phyloP scores from a whole-genome alignment of 768 basidiomycete genomes.

The Rhizopogon vesiculosus region DNA sequence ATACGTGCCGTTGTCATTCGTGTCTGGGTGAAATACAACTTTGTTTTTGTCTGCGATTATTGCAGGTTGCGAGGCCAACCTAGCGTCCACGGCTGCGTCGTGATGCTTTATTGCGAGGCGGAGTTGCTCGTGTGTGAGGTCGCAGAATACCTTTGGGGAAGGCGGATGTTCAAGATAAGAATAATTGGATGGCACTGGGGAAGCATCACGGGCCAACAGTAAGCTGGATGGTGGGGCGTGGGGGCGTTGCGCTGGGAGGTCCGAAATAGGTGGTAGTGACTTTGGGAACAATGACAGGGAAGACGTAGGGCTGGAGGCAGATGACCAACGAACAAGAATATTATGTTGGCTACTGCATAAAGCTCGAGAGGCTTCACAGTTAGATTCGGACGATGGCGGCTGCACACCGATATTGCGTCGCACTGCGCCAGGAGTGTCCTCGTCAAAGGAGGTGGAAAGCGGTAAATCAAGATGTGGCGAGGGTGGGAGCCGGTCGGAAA shows the following conservation, averaged over 20 bases:
- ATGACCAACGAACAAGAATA: not conserved
- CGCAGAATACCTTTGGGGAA: not conserved
- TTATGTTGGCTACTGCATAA: not conserved
- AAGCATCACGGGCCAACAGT: not conserved
- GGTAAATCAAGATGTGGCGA: not conserved
- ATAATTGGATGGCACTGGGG: too few relatives aligned
- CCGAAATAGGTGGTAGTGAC: not conserved
- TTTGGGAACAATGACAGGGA: not conserved
- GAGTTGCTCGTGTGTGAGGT: not conserved
- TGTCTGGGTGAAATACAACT: conserved; percentile 12
- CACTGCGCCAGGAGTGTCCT: not conserved
- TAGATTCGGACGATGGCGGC: not conserved
- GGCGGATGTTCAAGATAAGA: not conserved
- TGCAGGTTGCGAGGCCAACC: not conserved
- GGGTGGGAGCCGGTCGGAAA: not conserved
- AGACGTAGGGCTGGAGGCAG: not conserved
- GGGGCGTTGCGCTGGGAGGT: not conserved
- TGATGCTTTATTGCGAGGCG: conserved; percentile 2
- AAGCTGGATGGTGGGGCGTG: not conserved
- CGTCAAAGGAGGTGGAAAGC: not conserved
- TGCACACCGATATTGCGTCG: not conserved
- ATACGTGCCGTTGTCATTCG: conserved; percentile 12
- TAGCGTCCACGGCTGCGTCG: not conserved
- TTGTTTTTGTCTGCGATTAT: not conserved
- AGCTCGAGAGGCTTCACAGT: not conserved